A percentile compares a stretch with the other conserved stretches of the same genome.
Conservation (phyloP, 2,329 filamentous ascomycete genomes). For the Xylaria sp. region DNA sequence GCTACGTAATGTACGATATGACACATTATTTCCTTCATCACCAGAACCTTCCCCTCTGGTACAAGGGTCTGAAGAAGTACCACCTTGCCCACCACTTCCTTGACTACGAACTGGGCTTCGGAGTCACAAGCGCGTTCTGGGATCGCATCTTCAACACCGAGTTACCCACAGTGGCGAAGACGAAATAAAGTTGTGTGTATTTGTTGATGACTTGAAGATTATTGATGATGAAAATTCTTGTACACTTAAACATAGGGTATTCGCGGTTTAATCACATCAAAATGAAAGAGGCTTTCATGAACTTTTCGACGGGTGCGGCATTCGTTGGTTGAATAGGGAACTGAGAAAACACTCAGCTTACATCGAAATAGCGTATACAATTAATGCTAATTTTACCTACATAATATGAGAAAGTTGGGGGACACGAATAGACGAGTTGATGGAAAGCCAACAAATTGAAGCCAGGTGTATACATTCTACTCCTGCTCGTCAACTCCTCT, state of each 20-base stretch:
- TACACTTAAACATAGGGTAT: conserved; percentile 13
- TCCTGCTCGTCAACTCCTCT: not conserved
- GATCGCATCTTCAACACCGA: conserved; percentile 91
- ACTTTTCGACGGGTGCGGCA: not conserved
- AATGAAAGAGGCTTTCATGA: not conserved
- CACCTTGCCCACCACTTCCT: conserved; percentile 97
- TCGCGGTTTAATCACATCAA: too few species aligned
- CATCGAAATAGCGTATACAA: conserved; percentile 10
- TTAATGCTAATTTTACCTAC: conserved; percentile 23
- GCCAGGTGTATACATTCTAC: too few species aligned
- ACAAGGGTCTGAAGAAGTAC: conserved; percentile 93
- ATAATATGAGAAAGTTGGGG: not conserved
- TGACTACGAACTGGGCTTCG: conserved; percentile 97
- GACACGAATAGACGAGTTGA: not conserved
- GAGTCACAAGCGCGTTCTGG: conserved; percentile 96
- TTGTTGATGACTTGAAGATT: not conserved
- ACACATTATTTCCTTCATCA: conserved; percentile 99
- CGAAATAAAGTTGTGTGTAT: conserved; percentile 33
- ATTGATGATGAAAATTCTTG: conserved; percentile 13
- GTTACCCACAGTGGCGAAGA: conserved; percentile 55
- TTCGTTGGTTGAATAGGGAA: conserved; percentile 9
- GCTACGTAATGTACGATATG: conserved; percentile 94
- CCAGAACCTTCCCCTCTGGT: conserved; percentile 87
- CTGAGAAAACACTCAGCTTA: conserved; percentile 20
- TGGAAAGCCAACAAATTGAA: not conserved